These are phyloP conservation scores for Fusarium newnesense DNA, from an alignment of 2,329 filamentous ascomycete genomes.

Conservation along the genomic window DNA sequence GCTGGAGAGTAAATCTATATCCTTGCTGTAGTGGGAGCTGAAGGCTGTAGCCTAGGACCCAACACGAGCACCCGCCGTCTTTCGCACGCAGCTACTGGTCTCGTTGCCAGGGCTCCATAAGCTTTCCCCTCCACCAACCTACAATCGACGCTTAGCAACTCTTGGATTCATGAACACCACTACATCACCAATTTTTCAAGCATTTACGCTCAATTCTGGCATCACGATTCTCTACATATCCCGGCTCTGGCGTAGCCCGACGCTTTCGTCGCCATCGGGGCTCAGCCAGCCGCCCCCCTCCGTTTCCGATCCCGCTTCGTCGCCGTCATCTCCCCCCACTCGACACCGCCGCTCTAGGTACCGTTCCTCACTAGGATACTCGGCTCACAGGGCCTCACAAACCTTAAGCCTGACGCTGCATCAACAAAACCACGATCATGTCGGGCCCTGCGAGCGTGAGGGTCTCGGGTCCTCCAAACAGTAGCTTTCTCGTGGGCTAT, in stretches of 20 bases:
- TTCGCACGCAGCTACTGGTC: slow-evolving; percentile 14
- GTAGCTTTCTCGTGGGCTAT: slow-evolving; percentile 95
- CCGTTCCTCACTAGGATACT: slow-evolving; percentile 19
- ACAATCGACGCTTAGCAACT: slow-evolving; percentile 19
- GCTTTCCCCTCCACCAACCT: slow-evolving; percentile 25
- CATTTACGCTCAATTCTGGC: slow-evolving; percentile 28
- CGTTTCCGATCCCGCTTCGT: slow-evolving; percentile 28
- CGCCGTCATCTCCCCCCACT: slow-evolving; percentile 38
- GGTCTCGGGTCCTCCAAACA: slow-evolving; percentile 97
- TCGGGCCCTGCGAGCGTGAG: slow-evolving; percentile 70
- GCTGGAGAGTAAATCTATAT: slow-evolving; percentile 3
- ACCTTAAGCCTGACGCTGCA: slow-evolving; percentile 6
- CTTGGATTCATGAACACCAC: slow-evolving; percentile 40
- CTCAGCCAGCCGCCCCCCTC: slow-evolving; percentile 34
- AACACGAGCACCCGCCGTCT: slow-evolving; percentile 16
- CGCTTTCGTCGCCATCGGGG: slow-evolving; percentile 38
- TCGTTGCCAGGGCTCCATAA: slow-evolving; percentile 16
- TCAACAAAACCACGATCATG: slow-evolving; percentile 37
- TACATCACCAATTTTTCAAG: slow-evolving; percentile 34
- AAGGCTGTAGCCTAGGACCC: slow-evolving; percentile 28
- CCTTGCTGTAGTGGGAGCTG: slow-evolving; percentile 25
- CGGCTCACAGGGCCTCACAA: slow-evolving; percentile 24
- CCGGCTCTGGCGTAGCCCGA: slow-evolving; percentile 35
- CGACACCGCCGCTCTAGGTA: slow-evolving; percentile 34
- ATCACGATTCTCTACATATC: slow-evolving; percentile 20